Evolutionary conservation across 768 basidiomycete species (phyloP), one percentile per base, ranked within the genome.

Genomic region (Agrocybe praecox): DNA sequence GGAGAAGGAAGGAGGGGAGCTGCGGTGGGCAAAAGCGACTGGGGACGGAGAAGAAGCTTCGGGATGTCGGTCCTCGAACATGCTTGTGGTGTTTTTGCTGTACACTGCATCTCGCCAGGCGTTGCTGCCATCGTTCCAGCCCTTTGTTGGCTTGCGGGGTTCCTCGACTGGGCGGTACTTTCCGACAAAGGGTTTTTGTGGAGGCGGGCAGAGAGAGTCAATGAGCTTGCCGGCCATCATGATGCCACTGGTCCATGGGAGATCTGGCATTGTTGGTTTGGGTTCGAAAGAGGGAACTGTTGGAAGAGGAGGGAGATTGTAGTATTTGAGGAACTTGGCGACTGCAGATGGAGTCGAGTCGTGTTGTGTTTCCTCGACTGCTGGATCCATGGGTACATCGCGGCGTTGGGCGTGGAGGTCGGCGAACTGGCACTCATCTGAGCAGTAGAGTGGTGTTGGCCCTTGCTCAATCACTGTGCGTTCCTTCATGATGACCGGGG

Each of bases 401-500:
- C 73, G 73, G 36, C 74, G 68, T 23, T 64, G 65, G 63, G 69
- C 69, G 64, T 76, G 74, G 62, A 86, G 67, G 69, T 93, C 91
- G 40, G 74, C 73, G 42, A 86, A 69, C 57, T 82, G 78, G 67
- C 91, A 94, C 65, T 87, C 82, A 59, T 90, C 88, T 1, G 90
- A 92, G 72, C 91, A 94, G 74, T 94, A 93, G 56, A 93, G 80
- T 18, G 90, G 90, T 1, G 83, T 85, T n/a, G 89, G 90, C 1
- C 79, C 78, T 69, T 89, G 89, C 74, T 91, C 89, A 74, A 92
- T 92, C 73, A 91, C 77, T 11, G 85, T 84, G 46, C 85, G 85
- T 43, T 81, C 77, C 67, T 83, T 82, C 44, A 76, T 75, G 11
- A 67, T 63, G n/a, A 75, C 51, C 23, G 64, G 61, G 53, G 59